phyloP scores from a whole-genome alignment of 1,139 yeast species.

The Debaryomyces fabryi region DNA sequence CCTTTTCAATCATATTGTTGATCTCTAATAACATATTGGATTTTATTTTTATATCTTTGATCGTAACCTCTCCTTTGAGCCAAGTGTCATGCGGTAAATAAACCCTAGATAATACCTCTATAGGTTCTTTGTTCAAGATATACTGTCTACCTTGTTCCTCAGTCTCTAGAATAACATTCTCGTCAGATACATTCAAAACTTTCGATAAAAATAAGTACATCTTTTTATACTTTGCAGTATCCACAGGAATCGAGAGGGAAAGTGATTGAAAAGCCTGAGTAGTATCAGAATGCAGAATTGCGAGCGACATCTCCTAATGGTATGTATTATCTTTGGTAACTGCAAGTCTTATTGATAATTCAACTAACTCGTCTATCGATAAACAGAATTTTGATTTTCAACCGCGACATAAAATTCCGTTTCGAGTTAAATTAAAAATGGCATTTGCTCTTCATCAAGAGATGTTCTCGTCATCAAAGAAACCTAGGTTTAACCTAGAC shows the following conservation, averaged over 20 bases:
- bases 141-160: background rate
- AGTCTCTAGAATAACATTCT: conserved; percentile 12
- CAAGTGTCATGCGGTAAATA: conserved; percentile 44
- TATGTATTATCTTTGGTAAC: background rate
- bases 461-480: conserved; percentile 16
- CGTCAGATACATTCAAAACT: conserved; percentile 23
- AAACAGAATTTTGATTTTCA: conserved; percentile 1
- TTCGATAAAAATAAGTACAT: conserved; percentile 26
- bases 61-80: conserved; percentile 36
- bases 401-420: conserved; percentile 3
- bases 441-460: background rate
- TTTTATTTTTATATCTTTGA: conserved; percentile 39
- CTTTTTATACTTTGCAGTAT: conserved; percentile 28
- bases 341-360: background rate
- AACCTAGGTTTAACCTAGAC: conserved; percentile 57
- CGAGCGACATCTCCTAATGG: conserved; percentile 5
- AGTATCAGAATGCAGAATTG: conserved; percentile 7
- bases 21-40: conserved; percentile 38
- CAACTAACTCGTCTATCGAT: background rate
- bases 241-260: conserved; percentile 30
- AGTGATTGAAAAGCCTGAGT: conserved; percentile 26
- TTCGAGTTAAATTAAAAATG: conserved; percentile 1
- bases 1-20: conserved; percentile 35
- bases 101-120: conserved; percentile 38
- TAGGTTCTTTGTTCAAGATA: conserved; percentile 5